Conservation (phyloP, 2,329 filamentous ascomycete genomes). For the Penicillium occitanis region DNA sequence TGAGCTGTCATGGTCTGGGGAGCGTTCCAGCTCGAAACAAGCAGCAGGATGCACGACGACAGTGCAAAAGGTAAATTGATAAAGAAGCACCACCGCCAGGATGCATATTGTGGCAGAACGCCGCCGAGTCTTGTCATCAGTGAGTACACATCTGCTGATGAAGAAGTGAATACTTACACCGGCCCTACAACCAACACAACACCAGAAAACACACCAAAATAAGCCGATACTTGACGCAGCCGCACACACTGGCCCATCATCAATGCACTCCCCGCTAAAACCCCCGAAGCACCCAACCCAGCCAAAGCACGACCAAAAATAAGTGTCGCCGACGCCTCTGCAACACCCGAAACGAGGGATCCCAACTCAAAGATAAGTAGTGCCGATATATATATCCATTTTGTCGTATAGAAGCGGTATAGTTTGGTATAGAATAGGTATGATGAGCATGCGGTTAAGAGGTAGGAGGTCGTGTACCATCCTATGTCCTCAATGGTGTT, state of each 20-base stretch:
- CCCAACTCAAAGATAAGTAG: slow-evolving; percentile 41
- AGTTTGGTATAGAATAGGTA: slow-evolving; percentile 39
- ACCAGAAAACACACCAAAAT: slow-evolving; percentile 35
- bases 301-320: slow-evolving; percentile 39
- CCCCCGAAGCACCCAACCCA: slow-evolving; percentile 33
- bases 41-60: slow-evolving; percentile 25
- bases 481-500: slow-evolving; percentile 42
- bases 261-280: slow-evolving; percentile 28
- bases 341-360: slow-evolving; percentile 35
- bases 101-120: slow-evolving; percentile 37
- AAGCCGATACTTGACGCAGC: slow-evolving; percentile 33
- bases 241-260: slow-evolving; percentile 36
- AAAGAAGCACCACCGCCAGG: slow-evolving; percentile 54
- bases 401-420: slow-evolving; percentile 37
- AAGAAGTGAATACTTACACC: slow-evolving; percentile 23
- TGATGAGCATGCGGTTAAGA: slow-evolving; percentile 39
- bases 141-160: neutral
- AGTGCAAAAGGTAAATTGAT: slow-evolving; percentile 54
- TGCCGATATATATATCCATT: slow-evolving; percentile 36
- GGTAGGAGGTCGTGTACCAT: slow-evolving; percentile 45
- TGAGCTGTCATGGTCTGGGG: slow-evolving; percentile 6
- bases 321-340: slow-evolving; percentile 31
- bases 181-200: slow-evolving; percentile 36
- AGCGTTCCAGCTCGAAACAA: slow-evolving; percentile 24
- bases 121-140: slow-evolving; percentile 31